Percentiles rank a stretch among this genome's conserved stretches.
These are phyloP conservation scores for Thymus quinquecostatus DNA, from an alignment of 257 asterid species.

Conservation along the genomic window DNA sequence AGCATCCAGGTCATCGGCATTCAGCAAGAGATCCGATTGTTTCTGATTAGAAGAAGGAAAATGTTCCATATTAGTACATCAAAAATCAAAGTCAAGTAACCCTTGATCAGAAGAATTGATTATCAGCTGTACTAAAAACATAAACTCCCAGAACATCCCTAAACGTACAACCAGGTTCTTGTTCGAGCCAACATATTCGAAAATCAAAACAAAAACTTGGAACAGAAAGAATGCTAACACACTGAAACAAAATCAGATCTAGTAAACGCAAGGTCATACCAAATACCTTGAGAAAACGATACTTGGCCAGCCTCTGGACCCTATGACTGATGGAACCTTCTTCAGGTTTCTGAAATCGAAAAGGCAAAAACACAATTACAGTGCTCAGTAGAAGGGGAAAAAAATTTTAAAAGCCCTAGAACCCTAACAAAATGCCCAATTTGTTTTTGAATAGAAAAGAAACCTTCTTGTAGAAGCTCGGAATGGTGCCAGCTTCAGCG, in stretches of 20 bases:
- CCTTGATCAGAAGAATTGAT: background rate
- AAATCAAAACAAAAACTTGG: background rate
- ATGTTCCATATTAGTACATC: background rate
- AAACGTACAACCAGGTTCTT: slow-evolving; percentile 7
- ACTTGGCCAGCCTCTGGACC: slow-evolving; percentile 96
- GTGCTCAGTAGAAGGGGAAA: slow-evolving; percentile 2
- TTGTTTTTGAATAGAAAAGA: background rate
- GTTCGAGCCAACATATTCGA: background rate
- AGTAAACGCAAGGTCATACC: slow-evolving; percentile 27
- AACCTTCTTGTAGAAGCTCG: slow-evolving; percentile 96
- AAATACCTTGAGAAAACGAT: slow-evolving; percentile 90
- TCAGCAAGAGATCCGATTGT: slow-evolving; percentile 96
- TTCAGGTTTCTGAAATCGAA: slow-evolving; percentile 80
- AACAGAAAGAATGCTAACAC: slow-evolving; percentile 10
- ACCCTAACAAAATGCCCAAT: background rate
- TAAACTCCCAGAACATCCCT: slow-evolving; percentile 1
- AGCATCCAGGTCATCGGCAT: slow-evolving; percentile 99
- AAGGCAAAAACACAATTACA: slow-evolving; percentile 15
- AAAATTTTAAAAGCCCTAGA: background rate
- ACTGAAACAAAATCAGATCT: slow-evolving; percentile 30
- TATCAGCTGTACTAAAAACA: slow-evolving; percentile 12
- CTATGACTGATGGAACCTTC: slow-evolving; percentile 98
- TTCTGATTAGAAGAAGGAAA: slow-evolving; percentile 55
- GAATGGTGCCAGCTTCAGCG: slow-evolving; percentile 91
- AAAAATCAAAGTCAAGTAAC: slow-evolving; percentile 13